These are phyloP conservation scores for Salix viminalis DNA, from an alignment of 345 rosid species.

Conservation along the genomic window DNA sequence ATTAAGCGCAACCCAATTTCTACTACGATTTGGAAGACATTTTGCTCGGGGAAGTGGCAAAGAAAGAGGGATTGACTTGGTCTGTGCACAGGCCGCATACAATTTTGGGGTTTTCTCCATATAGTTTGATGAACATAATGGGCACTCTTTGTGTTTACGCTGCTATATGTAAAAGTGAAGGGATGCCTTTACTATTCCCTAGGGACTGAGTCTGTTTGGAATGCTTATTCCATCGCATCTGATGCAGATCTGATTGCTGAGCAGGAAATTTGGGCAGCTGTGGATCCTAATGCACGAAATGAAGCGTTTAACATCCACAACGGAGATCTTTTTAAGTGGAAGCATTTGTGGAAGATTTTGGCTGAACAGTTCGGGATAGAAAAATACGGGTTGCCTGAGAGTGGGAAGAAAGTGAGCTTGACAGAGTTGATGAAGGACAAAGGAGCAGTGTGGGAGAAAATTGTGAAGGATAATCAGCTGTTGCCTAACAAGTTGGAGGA, in stretches of 20 bases:
- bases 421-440: slow-evolving; percentile 64
- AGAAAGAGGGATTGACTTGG: slow-evolving; percentile 61
- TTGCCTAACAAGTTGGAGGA: slow-evolving; percentile 48
- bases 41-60: slow-evolving; percentile 50
- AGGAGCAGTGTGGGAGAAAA: slow-evolving; percentile 69
- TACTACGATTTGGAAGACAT: slow-evolving; percentile 64
- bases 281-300: slow-evolving; percentile 55
- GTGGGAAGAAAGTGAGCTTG: slow-evolving; percentile 39
- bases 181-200: slow-evolving; percentile 51
- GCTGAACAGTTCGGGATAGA: slow-evolving; percentile 84
- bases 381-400: slow-evolving; percentile 57
- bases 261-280: slow-evolving; percentile 86
- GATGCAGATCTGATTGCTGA: slow-evolving; percentile 83
- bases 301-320: slow-evolving; percentile 72
- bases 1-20: slow-evolving; percentile 42
- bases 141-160: slow-evolving; percentile 73
- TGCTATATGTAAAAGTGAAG: slow-evolving; percentile 70
- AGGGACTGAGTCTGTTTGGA: slow-evolving; percentile 71
- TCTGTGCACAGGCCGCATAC: slow-evolving; percentile 56
- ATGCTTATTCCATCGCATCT: slow-evolving; percentile 40
- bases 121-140: slow-evolving; percentile 63
- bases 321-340: slow-evolving; percentile 78
- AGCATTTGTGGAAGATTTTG: slow-evolving; percentile 67
- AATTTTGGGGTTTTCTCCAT: slow-evolving; percentile 81
- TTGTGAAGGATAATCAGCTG: slow-evolving; percentile 59